Conservation (phyloP, 345 rosid species). For the Mallotus nudiflorus region DNA sequence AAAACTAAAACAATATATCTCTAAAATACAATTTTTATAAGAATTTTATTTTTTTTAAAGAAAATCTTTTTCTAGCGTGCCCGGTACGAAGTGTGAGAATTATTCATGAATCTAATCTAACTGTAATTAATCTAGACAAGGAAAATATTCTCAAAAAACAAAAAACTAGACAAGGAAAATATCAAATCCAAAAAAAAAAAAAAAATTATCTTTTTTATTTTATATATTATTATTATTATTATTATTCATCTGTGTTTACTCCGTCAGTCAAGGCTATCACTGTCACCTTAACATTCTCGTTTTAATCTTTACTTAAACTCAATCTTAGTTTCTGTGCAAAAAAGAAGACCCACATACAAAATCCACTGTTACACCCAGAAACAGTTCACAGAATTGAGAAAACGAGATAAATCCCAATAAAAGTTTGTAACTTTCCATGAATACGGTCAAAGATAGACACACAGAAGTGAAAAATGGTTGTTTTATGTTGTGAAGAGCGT, state of each 20-base stretch:
- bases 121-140: no score
- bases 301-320: background rate
- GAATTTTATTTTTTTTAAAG: no score
- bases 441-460: constrained; percentile 21
- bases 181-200: no score
- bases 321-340: background rate
- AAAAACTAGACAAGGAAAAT: no score
- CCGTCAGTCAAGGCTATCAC: constrained; percentile 41
- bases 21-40: no score
- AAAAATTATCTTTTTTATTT: no score
- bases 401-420: background rate
- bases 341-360: background rate
- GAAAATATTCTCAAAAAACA: no score
- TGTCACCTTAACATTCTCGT: background rate
- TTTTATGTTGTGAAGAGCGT: background rate
- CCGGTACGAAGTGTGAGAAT: constrained; percentile 2
- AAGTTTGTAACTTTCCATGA: no score
- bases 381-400: background rate
- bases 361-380: background rate
- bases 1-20: no score
- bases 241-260: constrained; percentile 1
- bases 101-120: background rate
- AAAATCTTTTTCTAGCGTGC: no score
- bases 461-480: no score
- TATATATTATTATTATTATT: no score